Percentiles rank a stretch among this genome's conserved stretches.
These are phyloP conservation scores for Linum lewisii DNA, from an alignment of 345 rosid genomes.

Conservation along the genomic window DNA sequence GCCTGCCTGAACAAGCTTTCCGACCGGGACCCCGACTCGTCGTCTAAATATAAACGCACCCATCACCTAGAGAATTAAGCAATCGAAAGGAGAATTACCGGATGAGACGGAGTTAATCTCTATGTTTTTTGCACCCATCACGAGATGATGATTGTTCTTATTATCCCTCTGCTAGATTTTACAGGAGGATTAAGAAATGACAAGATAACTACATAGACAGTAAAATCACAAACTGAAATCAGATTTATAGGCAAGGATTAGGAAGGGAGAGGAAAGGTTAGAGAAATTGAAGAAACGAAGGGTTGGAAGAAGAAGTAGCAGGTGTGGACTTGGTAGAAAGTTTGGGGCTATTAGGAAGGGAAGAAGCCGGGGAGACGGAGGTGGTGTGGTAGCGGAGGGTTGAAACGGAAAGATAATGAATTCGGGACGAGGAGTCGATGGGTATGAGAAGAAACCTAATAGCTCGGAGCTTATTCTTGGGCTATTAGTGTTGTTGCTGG, in stretches of 20 bases:
- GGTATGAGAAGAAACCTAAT: constrained; percentile 73
- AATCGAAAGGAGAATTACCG: no score
- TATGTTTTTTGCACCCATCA: constrained; percentile 17
- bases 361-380: constrained; percentile 28
- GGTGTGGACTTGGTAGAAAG: constrained; percentile 42
- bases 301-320: constrained; percentile 9
- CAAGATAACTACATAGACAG: no score
- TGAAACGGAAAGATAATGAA: constrained; percentile 37
- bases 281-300: constrained; percentile 39
- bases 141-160: constrained; percentile 11
- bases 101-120: constrained; percentile 36
- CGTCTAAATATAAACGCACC: no score
- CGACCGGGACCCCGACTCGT: no score
- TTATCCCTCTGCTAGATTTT: background rate
- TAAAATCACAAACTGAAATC: no score
- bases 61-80: no score
- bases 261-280: constrained; percentile 54
- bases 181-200: no score
- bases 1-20: no score
- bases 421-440: constrained; percentile 56
- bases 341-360: constrained; percentile 50
- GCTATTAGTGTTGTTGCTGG: constrained; percentile 22
- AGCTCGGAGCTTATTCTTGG: constrained; percentile 46
- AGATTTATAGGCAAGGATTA: constrained; percentile 3
- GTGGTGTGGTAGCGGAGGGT: constrained; percentile 51